Evolutionary conservation across 148 eudicot genomes (phyloP).

Genomic region (Rhododendron griersonianum): DNA sequence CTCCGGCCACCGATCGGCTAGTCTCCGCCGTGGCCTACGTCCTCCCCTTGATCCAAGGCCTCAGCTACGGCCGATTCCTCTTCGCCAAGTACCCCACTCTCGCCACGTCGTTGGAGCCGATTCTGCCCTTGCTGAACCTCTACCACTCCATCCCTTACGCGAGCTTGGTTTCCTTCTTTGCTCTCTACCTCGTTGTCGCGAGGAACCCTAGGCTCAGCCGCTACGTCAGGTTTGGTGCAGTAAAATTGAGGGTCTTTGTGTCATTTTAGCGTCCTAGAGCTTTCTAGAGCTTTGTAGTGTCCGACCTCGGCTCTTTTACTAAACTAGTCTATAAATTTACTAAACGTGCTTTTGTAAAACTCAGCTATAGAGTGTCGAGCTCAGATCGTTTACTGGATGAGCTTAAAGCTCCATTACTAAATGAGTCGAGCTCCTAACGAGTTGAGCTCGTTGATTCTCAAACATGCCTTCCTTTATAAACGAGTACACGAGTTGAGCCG

Average conservation of each 20-base stretch:
- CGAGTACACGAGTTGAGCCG: background rate
- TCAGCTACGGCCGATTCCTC: slow-evolving; percentile 79
- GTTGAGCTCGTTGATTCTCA: no score
- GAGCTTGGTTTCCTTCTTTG: slow-evolving; percentile 69
- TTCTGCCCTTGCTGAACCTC: slow-evolving; percentile 54
- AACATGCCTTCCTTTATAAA: no score
- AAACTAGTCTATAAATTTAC: no score
- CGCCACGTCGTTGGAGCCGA: slow-evolving; percentile 43
- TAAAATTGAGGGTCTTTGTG: background rate
- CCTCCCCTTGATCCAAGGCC: slow-evolving; percentile 79
- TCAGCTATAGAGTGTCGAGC: no score
- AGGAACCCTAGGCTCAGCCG: slow-evolving; percentile 50
- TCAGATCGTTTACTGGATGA: no score
- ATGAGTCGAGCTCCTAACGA: no score
- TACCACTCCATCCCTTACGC: slow-evolving; percentile 71
- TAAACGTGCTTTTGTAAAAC: no score
- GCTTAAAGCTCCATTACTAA: background rate
- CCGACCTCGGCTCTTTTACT: background rate
- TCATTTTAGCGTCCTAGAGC: background rate
- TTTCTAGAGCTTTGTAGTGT: background rate
- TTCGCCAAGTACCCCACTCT: slow-evolving; percentile 58
- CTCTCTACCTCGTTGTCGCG: slow-evolving; percentile 62
- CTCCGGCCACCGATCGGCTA: slow-evolving; percentile 71
- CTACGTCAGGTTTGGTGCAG: slow-evolving; percentile 46
- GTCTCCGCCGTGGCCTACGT: slow-evolving; percentile 70